A percentile compares a stretch with the other conserved stretches of the same genome.
Evolutionary conservation across 2,329 filamentous ascomycete genomes (phyloP).

Genomic region (Monascus ruber): DNA sequence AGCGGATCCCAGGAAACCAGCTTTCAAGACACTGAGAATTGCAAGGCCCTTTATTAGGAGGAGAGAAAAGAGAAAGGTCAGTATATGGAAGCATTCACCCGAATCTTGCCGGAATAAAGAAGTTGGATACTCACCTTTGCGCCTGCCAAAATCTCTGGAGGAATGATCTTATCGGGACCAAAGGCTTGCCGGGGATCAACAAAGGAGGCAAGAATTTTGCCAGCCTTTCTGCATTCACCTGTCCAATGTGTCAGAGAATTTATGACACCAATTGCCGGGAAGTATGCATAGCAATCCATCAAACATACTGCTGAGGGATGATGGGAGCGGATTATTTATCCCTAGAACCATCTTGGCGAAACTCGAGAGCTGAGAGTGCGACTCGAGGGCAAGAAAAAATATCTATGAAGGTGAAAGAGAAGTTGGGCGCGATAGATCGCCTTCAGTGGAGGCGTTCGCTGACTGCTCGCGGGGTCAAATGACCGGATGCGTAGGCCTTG

Average conservation of each 20-base stretch:
- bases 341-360: slow-evolving; percentile 30
- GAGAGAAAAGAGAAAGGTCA: slow-evolving; percentile 4
- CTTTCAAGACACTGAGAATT: slow-evolving; percentile 39
- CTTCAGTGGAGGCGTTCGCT: too few relatives aligned
- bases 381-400: too few relatives aligned
- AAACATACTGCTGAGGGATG: slow-evolving; percentile 37
- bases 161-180: slow-evolving; percentile 94
- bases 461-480: too few relatives aligned
- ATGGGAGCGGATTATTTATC: slow-evolving; percentile 37
- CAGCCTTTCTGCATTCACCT: slow-evolving; percentile 97
- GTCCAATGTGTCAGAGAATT: slow-evolving; percentile 15
- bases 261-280: slow-evolving; percentile 18
- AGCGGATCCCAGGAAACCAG: slow-evolving; percentile 39
- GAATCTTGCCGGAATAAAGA: not conserved
- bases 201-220: slow-evolving; percentile 90
- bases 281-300: not conserved
- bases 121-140: slow-evolving; percentile 56
- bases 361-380: too few relatives aligned
- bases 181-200: slow-evolving; percentile 88
- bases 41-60: slow-evolving; percentile 32
- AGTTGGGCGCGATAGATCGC: too few relatives aligned
- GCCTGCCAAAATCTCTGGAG: slow-evolving; percentile 74
- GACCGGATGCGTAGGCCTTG: too few relatives aligned
- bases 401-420: too few relatives aligned
- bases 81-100: not conserved